Evolutionary conservation across 495 filamentous ascomycete species (phyloP).

Genomic region (Xylaria bambusicola): DNA sequence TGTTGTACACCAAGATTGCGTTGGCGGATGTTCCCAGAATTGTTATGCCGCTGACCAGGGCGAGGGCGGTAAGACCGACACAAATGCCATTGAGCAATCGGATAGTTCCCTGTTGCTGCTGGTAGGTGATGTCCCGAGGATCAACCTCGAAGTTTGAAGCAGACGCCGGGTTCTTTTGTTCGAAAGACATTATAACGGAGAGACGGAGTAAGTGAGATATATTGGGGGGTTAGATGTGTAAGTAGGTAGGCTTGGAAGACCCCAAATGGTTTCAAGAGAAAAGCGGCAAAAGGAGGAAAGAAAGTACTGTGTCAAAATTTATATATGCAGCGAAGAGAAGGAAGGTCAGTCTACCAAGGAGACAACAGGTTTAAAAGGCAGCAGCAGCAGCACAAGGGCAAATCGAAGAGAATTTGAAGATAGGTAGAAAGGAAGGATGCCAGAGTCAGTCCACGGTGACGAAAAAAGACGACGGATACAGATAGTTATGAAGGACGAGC

Average conservation of each 20-base stretch:
- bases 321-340: constrained; percentile 4
- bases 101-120: constrained; percentile 36
- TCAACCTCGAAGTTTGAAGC: constrained; percentile 42
- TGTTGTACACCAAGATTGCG: constrained; percentile 50
- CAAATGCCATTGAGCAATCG: constrained; percentile 44
- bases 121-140: constrained; percentile 38
- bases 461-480: not conserved
- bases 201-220: constrained; percentile 4
- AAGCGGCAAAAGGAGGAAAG: not conserved
- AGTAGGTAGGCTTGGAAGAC: constrained; percentile 1
- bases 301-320: constrained; percentile 8
- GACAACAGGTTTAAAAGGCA: no score
- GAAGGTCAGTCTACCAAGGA: not conserved
- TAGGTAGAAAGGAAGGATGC: not conserved
- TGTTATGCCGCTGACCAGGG: constrained; percentile 49
- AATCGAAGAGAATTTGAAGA: not conserved
- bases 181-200: constrained; percentile 27
- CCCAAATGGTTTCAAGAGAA: not conserved
- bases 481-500: constrained; percentile 8
- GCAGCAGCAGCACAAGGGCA: no score
- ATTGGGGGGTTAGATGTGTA: not conserved
- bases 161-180: constrained; percentile 24
- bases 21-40: constrained; percentile 53
- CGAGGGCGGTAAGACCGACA: constrained; percentile 48
- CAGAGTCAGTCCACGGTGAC: not conserved